Evolutionary conservation across 2,329 filamentous ascomycete species (phyloP).

Genomic region (Akanthomyces lecanii): DNA sequence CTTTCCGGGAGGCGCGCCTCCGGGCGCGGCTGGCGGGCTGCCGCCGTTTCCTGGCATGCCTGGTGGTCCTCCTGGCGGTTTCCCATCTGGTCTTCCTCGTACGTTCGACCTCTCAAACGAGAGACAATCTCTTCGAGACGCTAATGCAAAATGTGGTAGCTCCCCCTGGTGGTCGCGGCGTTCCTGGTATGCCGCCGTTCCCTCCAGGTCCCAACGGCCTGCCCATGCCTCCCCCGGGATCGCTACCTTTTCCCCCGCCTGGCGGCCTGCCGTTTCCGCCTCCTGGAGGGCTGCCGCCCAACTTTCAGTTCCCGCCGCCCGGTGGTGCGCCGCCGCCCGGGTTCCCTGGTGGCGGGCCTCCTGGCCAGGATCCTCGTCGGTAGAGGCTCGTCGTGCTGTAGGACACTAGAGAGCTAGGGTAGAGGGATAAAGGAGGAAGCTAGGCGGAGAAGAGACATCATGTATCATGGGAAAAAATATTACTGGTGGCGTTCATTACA

Average conservation of each 20-base stretch:
- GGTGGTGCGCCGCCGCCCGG: slow-evolving; percentile 26
- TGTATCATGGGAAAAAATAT: neutral
- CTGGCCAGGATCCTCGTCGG: slow-evolving; percentile 21
- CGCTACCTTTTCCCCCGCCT: slow-evolving; percentile 38
- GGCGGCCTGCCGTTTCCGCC: slow-evolving; percentile 36
- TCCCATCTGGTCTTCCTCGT: slow-evolving; percentile 48
- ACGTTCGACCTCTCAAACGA: slow-evolving; percentile 28
- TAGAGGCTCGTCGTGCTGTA: neutral
- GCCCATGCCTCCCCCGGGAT: slow-evolving; percentile 24
- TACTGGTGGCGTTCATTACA: slow-evolving; percentile 27
- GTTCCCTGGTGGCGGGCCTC: slow-evolving; percentile 22
- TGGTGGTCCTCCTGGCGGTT: slow-evolving; percentile 36
- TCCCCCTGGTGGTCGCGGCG: slow-evolving; percentile 49
- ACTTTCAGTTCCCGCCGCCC: slow-evolving; percentile 38
- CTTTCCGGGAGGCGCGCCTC: slow-evolving; percentile 52
- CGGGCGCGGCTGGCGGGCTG: slow-evolving; percentile 30
- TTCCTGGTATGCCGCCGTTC: slow-evolving; percentile 41
- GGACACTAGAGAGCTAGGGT: neutral
- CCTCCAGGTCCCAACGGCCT: slow-evolving; percentile 27
- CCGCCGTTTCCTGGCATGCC: slow-evolving; percentile 56
- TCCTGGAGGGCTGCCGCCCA: slow-evolving; percentile 37
- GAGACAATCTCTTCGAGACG: slow-evolving; percentile 2
- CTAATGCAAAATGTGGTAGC: slow-evolving; percentile 30
- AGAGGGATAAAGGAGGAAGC: neutral
- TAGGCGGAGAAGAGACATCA: neutral